Conservation (phyloP, 108 stramenopile species). For the Cylindrotheca closterium region DNA sequence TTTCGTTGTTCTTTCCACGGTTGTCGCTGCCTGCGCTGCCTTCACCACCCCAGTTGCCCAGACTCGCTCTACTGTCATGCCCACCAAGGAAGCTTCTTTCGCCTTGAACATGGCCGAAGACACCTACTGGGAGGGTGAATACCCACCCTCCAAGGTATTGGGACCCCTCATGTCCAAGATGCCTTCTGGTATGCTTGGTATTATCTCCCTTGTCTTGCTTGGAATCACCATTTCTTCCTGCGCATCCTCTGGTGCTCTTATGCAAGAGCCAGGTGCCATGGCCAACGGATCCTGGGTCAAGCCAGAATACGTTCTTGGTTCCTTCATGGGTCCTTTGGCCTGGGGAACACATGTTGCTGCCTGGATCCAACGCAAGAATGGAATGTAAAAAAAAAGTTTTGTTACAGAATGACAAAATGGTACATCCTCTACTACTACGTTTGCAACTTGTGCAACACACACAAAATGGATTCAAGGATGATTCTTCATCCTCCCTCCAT, state of each 20-base stretch:
- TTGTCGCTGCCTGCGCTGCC: conserved; percentile 71
- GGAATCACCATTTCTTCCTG: conserved; percentile 67
- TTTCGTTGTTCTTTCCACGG: conserved; percentile 70
- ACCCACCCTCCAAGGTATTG: conserved; percentile 92
- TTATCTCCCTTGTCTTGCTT: conserved; percentile 68
- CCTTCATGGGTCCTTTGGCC: conserved; percentile 84
- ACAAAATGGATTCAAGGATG: no score
- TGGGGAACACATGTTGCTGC: conserved; percentile 92
- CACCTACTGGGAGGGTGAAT: conserved; percentile 89
- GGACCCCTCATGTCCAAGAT: conserved; percentile 95
- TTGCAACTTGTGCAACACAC: no score
- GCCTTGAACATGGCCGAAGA: conserved; percentile 73
- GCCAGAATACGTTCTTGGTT: conserved; percentile 87
- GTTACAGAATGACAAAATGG: no score
- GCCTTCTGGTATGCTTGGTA: conserved; percentile 83
- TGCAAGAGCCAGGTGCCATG: conserved; percentile 84
- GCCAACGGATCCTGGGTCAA: conserved; percentile 88
- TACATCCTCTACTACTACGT: no score
- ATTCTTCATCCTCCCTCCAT: no score
- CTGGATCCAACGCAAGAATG: conserved; percentile 95
- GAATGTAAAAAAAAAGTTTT: conserved; percentile 66
- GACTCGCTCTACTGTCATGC: conserved; percentile 7
- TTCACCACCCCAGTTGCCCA: conserved; percentile 57
- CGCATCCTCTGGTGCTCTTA: conserved; percentile 59
- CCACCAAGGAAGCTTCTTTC: conserved; percentile 26